phyloP scores from a whole-genome alignment of 2,329 filamentous ascomycete species.

The Chrysoporthe cubensis region DNA sequence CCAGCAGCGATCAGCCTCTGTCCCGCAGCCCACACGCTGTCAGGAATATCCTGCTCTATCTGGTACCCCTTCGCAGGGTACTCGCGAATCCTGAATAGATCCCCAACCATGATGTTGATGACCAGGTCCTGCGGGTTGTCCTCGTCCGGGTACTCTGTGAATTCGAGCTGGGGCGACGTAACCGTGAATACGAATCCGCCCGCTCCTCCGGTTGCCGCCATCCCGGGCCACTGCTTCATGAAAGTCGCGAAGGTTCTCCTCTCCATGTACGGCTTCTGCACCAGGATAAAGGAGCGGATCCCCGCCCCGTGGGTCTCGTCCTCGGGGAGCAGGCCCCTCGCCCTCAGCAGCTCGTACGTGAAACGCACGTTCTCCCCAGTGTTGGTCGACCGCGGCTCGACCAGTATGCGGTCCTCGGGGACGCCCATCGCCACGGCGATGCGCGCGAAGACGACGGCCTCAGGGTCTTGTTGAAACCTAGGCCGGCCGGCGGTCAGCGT shows the following conservation, averaged over 20 bases:
- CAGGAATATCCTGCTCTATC: slow-evolving; percentile 47
- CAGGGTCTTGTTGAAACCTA: slow-evolving; percentile 44
- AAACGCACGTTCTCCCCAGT: slow-evolving; percentile 54
- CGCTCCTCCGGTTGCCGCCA: neutral
- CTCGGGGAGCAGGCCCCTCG: slow-evolving; percentile 31
- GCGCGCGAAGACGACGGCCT: slow-evolving; percentile 48
- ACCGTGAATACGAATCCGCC: slow-evolving; percentile 40
- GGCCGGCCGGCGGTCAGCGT: slow-evolving; percentile 46
- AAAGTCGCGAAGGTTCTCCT: slow-evolving; percentile 51
- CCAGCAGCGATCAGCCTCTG: slow-evolving; percentile 45
- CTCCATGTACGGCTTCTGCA: slow-evolving; percentile 56
- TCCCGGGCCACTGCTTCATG: slow-evolving; percentile 49
- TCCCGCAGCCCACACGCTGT: slow-evolving; percentile 46
- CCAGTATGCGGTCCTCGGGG: slow-evolving; percentile 42
- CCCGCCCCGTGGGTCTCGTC: neutral
- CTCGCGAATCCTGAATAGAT: slow-evolving; percentile 47
- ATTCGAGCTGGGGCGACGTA: slow-evolving; percentile 45
- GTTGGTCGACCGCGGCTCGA: slow-evolving; percentile 47
- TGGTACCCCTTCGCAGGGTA: slow-evolving; percentile 50
- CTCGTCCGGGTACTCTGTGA: slow-evolving; percentile 46
- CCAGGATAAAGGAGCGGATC: slow-evolving; percentile 43
- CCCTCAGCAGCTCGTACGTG: slow-evolving; percentile 42
- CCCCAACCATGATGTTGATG: slow-evolving; percentile 50
- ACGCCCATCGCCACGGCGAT: slow-evolving; percentile 46
- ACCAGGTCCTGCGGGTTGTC: slow-evolving; percentile 48